These are phyloP conservation scores for Sordariomycetes sp. DNA, from an alignment of 2,329 filamentous ascomycete species.

Conservation along the genomic window DNA sequence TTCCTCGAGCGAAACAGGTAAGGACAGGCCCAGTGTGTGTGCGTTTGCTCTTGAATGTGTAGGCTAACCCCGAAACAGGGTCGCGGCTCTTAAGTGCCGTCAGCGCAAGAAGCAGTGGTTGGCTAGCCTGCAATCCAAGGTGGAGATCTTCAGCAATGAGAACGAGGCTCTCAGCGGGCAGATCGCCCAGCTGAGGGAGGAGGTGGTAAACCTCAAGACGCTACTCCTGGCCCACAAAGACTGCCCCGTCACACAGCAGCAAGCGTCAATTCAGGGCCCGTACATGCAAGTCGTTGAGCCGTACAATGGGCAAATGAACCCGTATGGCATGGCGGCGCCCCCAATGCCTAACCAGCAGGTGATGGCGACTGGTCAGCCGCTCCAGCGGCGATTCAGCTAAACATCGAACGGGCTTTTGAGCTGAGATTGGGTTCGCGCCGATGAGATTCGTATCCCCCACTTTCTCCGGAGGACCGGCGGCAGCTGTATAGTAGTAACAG, in stretches of 20 bases:
- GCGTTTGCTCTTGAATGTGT: background rate
- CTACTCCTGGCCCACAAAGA: conserved; percentile 90
- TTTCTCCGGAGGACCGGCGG: background rate
- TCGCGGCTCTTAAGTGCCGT: conserved; percentile 91
- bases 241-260: conserved; percentile 82
- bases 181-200: conserved; percentile 76
- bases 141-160: conserved; percentile 84
- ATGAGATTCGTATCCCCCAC: background rate
- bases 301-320: conserved; percentile 44
- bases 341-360: conserved; percentile 41
- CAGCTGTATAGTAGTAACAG: conserved; percentile 4
- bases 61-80: conserved; percentile 40
- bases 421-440: background rate
- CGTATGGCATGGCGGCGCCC: conserved; percentile 42
- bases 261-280: conserved; percentile 45
- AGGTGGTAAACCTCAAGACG: conserved; percentile 91
- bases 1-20: conserved; percentile 95
- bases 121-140: conserved; percentile 85
- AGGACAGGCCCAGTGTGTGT: conserved; percentile 17
- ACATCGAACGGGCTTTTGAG: conserved; percentile 8
- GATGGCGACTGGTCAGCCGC: conserved; percentile 39
- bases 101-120: conserved; percentile 99
- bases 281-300: conserved; percentile 47
- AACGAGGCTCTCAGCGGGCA: conserved; percentile 81
- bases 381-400: conserved; percentile 48